Evolutionary conservation across 345 rosid species (phyloP).

Genomic region (Psidium friedrichsthalianum): DNA sequence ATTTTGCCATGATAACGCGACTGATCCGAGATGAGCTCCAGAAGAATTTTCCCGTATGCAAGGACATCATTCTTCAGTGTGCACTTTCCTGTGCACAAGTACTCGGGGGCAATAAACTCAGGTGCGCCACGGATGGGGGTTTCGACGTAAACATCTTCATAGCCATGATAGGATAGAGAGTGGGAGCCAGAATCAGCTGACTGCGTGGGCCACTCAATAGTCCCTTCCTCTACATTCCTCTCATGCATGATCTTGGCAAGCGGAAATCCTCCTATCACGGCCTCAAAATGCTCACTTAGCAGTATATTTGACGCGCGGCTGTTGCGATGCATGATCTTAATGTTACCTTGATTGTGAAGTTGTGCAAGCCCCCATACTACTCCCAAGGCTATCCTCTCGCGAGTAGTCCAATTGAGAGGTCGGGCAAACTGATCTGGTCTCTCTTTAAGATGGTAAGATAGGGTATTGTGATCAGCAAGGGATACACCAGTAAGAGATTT

Average conservation of each 20-base stretch:
- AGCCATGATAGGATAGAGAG: background rate
- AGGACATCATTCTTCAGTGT: background rate
- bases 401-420: background rate
- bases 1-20: too few relatives aligned
- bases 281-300: background rate
- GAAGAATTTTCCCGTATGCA: background rate
- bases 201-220: background rate
- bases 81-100: background rate
- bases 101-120: too few relatives aligned
- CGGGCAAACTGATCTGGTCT: too few relatives aligned
- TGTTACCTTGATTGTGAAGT: background rate
- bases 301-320: background rate
- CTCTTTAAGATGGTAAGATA: background rate
- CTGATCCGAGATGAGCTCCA: background rate
- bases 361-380: background rate
- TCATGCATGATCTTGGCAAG: accelerated
- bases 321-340: background rate
- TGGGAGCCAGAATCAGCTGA: too few relatives aligned
- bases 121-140: too few relatives aligned
- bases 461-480: too few relatives aligned
- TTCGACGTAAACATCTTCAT: background rate
- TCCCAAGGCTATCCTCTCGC: background rate
- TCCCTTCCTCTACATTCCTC: background rate
- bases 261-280: background rate
- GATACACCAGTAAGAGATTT: too few relatives aligned